phyloP scores from a whole-genome alignment of 2,329 filamentous ascomycete species.

The Nemania sp. region DNA sequence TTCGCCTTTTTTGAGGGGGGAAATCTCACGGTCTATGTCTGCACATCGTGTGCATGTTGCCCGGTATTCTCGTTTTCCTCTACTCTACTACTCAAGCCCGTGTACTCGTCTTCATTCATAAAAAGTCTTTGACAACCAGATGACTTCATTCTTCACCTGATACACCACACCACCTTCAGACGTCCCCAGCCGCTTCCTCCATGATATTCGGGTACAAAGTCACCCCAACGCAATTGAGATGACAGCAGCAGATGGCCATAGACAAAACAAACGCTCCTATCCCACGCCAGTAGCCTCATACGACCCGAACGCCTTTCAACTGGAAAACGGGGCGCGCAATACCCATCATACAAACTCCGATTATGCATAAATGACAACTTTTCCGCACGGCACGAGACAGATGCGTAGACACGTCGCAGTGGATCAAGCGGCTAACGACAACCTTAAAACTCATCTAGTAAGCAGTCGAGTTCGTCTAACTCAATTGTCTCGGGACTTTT shows the following conservation, averaged over 20 bases:
- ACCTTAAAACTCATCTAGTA: slow-evolving; percentile 75
- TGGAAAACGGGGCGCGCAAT: slow-evolving; percentile 5
- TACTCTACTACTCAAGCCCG: slow-evolving; percentile 15
- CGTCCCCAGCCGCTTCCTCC: slow-evolving; percentile 11
- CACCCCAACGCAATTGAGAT: slow-evolving; percentile 15
- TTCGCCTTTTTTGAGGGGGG: slow-evolving; percentile 2
- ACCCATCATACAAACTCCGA: slow-evolving; percentile 32
- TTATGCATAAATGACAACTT: slow-evolving; percentile 20
- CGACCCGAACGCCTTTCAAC: slow-evolving; percentile 31
- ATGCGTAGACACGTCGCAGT: slow-evolving; percentile 4
- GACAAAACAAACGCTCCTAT: slow-evolving; percentile 23
- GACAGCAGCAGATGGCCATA: slow-evolving; percentile 13
- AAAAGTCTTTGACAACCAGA: not conserved
- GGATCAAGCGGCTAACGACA: not conserved
- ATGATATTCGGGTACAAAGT: slow-evolving; percentile 23
- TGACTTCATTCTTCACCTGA: slow-evolving; percentile 6
- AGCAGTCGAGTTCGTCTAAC: slow-evolving; percentile 87
- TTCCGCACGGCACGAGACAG: slow-evolving; percentile 6
- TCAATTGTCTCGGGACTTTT: slow-evolving; percentile 86
- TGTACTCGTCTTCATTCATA: slow-evolving; percentile 13
- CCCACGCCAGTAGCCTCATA: slow-evolving; percentile 23
- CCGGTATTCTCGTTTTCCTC: slow-evolving; percentile 8
- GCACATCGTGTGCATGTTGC: slow-evolving; percentile 9
- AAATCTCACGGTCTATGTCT: slow-evolving; percentile 25
- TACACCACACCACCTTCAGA: slow-evolving; percentile 5